Evolutionary conservation across 352 stramenopile genomes (phyloP), one percentile per base, ranked within the genome.

Genomic region (Globisporangium viniferum): DNA sequence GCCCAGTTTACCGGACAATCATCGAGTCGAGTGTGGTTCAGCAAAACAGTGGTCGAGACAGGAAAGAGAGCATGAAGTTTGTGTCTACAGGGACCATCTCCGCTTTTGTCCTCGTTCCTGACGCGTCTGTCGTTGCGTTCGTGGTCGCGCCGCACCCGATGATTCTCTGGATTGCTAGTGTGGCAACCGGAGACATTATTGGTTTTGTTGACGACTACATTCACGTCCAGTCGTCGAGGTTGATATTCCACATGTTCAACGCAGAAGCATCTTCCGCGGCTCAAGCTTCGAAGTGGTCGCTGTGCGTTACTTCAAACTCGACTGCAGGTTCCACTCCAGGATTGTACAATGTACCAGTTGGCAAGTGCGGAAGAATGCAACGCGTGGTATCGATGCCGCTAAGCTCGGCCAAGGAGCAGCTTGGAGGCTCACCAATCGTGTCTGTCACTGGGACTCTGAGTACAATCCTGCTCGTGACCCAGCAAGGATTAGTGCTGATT

Each of bases 1-100:
- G 35, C 27, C 72, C 72, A 6, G 57, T 73, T 67, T 41, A 68
- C 12, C 65, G 70, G 69, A 35, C 72, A 5, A 44, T 44, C 24
- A 39, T 64, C 39, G 59, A 64, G 18, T 33, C 59, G 24, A 12
- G 27, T 27, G 41, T 56, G 39, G 36, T 64, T 29, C 59, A 56
- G 27, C 36, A 14, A 64, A 35, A 12, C 15, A 20, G 20, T 64
- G 58, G 12, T 36, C 31, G 48, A 56, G 39, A 41, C 33, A 3
- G 18, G 15, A 36, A 36, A 18, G 56, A 27, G 14, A 56, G 1
- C 18, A 31, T 20, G 5, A 29, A 55, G n/a, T 8, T 39, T 27
- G 6, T 3, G 12, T 64, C 59, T 20, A 24, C 24, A 39, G 54
- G 49, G 18, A 53, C 36, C 20, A 54, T 53, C 10, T 29, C 51